Percentiles rank a stretch among this genome's conserved stretches.
Evolutionary conservation across 2,329 filamentous ascomycete genomes (phyloP).

Genomic region (Hypoxylon sp.): DNA sequence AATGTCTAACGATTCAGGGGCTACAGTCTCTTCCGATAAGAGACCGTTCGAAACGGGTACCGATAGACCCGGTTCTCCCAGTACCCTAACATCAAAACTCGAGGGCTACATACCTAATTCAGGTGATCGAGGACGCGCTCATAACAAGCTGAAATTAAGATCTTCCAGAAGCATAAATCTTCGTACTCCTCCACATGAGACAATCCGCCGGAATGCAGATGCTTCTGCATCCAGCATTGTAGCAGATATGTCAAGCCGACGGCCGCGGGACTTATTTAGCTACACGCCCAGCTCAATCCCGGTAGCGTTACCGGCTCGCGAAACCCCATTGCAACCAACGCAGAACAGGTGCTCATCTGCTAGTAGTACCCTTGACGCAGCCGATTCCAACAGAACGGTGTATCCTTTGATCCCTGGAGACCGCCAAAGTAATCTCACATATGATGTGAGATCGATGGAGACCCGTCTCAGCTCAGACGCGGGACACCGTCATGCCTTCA

Average conservation of each 20-base stretch:
- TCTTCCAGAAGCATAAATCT: constrained; percentile 38
- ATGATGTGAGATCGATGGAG: constrained; percentile 18
- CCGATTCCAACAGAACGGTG: constrained; percentile 8
- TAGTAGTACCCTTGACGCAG: neutral
- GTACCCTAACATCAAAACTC: constrained; percentile 27
- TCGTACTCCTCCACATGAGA: constrained; percentile 38
- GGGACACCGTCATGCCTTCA: constrained; percentile 40
- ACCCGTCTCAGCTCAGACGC: constrained; percentile 16
- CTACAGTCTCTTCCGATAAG: constrained; percentile 19
- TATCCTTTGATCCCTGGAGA: constrained; percentile 16
- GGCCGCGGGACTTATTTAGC: constrained; percentile 46
- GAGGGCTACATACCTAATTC: constrained; percentile 15
- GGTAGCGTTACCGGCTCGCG: constrained; percentile 31
- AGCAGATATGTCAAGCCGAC: constrained; percentile 35
- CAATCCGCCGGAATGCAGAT: constrained; percentile 42
- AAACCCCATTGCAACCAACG: constrained; percentile 29
- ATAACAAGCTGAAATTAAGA: constrained; percentile 45
- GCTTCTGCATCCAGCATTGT: constrained; percentile 32
- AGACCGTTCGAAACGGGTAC: constrained; percentile 27
- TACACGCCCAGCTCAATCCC: constrained; percentile 37
- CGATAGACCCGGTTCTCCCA: constrained; percentile 26
- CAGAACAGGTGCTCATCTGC: constrained; percentile 2
- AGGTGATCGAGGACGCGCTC: constrained; percentile 20
- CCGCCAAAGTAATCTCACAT: constrained; percentile 18
- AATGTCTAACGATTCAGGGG: constrained; percentile 35